phyloP scores from a whole-genome alignment of 371 early-diverging fungal species.

The Circinella minor region DNA sequence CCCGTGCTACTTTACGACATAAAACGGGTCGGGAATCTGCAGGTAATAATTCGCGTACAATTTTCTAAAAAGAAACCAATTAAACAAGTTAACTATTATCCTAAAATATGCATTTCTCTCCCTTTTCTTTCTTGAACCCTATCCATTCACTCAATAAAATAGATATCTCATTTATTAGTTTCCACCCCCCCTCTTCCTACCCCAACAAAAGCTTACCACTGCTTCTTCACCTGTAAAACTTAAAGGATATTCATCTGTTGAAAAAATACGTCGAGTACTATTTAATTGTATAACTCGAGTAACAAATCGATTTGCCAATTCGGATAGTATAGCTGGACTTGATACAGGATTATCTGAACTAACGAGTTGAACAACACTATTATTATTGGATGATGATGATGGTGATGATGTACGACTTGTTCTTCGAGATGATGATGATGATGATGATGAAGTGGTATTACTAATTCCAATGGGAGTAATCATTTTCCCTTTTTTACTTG shows the following conservation, averaged over 20 bases:
- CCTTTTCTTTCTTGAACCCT: too few species aligned
- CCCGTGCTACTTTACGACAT: constrained; percentile 38
- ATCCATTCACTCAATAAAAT: too few species aligned
- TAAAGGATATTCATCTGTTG: constrained; percentile 43
- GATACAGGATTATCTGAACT: neutral
- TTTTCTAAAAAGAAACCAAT: constrained; percentile 23
- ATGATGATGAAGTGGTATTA: neutral
- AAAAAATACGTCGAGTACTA: constrained; percentile 38
- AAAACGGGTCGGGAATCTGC: constrained; percentile 16
- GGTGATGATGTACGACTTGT: too few species aligned
- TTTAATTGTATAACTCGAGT: constrained; percentile 30
- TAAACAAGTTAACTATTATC: neutral
- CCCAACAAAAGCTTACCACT: constrained; percentile 27
- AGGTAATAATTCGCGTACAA: constrained; percentile 38
- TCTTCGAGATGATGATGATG: too few species aligned
- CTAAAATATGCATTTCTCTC: neutral
- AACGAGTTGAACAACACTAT: neutral
- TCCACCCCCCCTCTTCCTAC: neutral
- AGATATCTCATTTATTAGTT: too few species aligned
- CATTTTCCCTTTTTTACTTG: neutral
- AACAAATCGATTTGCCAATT: constrained; percentile 32
- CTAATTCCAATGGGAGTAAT: neutral
- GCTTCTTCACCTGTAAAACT: constrained; percentile 54
- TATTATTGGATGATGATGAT: too few species aligned
- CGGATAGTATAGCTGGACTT: constrained; percentile 43